Evolutionary conservation across 2,329 filamentous ascomycete species (phyloP).

Genomic region (Colletotrichum karsti): DNA sequence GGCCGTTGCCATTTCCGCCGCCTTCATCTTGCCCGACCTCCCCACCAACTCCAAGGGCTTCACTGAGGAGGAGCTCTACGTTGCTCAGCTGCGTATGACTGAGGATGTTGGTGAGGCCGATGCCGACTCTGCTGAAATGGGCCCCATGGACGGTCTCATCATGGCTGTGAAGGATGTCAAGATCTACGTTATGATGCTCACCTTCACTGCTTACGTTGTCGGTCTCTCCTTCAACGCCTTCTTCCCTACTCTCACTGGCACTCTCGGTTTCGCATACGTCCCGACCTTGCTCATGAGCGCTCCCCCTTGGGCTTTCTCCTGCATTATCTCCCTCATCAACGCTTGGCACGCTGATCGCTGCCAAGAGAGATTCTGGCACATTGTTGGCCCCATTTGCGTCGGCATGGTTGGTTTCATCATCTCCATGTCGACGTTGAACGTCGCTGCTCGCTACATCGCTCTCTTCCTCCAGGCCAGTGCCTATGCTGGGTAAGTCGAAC

Average conservation of each 20-base stretch:
- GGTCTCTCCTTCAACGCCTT: conserved; percentile 67
- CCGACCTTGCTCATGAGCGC: conserved; percentile 64
- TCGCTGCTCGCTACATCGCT: conserved; percentile 66
- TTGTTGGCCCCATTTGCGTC: conserved; percentile 59
- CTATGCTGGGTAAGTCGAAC: conserved; percentile 53
- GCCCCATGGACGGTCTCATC: conserved; percentile 59
- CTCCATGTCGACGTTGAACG: conserved; percentile 64
- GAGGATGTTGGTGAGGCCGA: conserved; percentile 68
- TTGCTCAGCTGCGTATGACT: conserved; percentile 63
- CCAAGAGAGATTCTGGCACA: conserved; percentile 68
- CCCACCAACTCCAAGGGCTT: conserved; percentile 67
- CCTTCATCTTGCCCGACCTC: conserved; percentile 61
- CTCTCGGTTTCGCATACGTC: conserved; percentile 60
- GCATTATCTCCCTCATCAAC: conserved; percentile 62
- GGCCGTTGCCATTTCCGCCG: conserved; percentile 53
- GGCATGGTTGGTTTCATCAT: conserved; percentile 68
- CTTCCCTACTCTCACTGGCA: conserved; percentile 62
- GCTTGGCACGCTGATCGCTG: conserved; percentile 65
- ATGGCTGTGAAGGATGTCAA: conserved; percentile 69
- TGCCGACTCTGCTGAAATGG: conserved; percentile 57
- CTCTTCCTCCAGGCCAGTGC: conserved; percentile 67
- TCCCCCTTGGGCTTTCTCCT: conserved; percentile 67
- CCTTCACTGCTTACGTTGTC: conserved; percentile 68
- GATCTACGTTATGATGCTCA: conserved; percentile 71
- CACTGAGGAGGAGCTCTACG: conserved; percentile 63